Percentiles rank a stretch among this genome's conserved stretches.
Conservation (phyloP, 1,139 yeast species). For the Taphrina communis region DNA sequence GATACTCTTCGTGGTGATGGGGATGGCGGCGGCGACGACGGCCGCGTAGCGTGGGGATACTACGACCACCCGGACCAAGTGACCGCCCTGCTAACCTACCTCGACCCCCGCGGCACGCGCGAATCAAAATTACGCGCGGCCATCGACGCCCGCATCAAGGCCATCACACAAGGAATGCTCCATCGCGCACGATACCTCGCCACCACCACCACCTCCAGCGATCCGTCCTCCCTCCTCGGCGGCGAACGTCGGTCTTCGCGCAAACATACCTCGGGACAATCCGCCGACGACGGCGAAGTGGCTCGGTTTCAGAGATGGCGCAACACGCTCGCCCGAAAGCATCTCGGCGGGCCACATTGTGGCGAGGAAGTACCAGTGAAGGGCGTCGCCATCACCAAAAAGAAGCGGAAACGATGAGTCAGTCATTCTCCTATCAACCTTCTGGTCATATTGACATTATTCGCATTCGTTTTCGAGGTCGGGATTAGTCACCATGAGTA, state of each 20-base stretch:
- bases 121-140: conserved; percentile 74
- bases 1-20: conserved; percentile 56
- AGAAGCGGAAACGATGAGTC: conserved; percentile 11
- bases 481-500: too few species aligned
- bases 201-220: neutral
- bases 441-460: neutral
- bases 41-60: conserved; percentile 64
- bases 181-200: conserved; percentile 18
- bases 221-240: too few species aligned
- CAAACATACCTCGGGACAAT: neutral
- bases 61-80: conserved; percentile 70
- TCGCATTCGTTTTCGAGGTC: neutral
- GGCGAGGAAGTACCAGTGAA: conserved; percentile 4
- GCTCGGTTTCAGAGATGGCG: conserved; percentile 25
- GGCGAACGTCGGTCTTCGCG: conserved; percentile 29
- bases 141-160: conserved; percentile 49
- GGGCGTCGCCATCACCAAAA: conserved; percentile 22
- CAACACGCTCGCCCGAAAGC: conserved; percentile 28
- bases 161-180: conserved; percentile 30
- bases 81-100: conserved; percentile 65
- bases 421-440: too few species aligned
- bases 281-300: conserved; percentile 5
- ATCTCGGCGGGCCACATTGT: conserved; percentile 17
- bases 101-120: conserved; percentile 76
- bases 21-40: conserved; percentile 43